These are phyloP conservation scores for Sanghuangporus baumii DNA, from an alignment of 1,284 basidiomycete species.

Conservation along the genomic window DNA sequence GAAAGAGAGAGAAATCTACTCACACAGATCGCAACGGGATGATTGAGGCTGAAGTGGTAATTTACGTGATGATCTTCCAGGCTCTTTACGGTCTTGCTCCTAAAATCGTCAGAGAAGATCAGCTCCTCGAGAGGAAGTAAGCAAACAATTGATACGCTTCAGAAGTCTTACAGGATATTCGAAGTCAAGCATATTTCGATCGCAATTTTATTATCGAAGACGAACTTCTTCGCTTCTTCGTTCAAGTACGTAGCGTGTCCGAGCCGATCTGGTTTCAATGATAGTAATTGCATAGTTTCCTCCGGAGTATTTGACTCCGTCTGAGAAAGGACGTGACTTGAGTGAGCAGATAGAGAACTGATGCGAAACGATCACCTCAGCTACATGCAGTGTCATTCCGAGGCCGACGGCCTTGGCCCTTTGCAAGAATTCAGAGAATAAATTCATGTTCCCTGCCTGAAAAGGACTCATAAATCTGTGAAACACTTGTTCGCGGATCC, in stretches of 20 bases:
- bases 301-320: conserved; percentile 42
- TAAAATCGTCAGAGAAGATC: conserved; percentile 23
- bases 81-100: conserved; percentile 61
- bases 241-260: conserved; percentile 82
- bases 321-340: conserved; percentile 28
- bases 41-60: conserved; percentile 56
- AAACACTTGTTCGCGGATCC: neutral
- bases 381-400: conserved; percentile 72
- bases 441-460: conserved; percentile 49
- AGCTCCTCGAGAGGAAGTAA: neutral
- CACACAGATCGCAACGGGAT: conserved; percentile 74
- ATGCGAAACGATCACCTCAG: conserved; percentile 48
- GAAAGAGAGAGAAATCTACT: conserved; percentile 26
- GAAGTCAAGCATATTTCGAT: conserved; percentile 82
- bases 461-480: neutral
- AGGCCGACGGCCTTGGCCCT: conserved; percentile 54
- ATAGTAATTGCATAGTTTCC: conserved; percentile 63
- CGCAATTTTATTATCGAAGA: conserved; percentile 53
- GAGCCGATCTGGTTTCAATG: conserved; percentile 60
- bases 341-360: neutral
- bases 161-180: conserved; percentile 57
- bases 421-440: conserved; percentile 48
- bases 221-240: conserved; percentile 49
- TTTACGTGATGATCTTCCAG: conserved; percentile 69
- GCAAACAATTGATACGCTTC: neutral